These are phyloP conservation scores for Immersiella caudata DNA, from an alignment of 495 filamentous ascomycete genomes.

Conservation along the genomic window DNA sequence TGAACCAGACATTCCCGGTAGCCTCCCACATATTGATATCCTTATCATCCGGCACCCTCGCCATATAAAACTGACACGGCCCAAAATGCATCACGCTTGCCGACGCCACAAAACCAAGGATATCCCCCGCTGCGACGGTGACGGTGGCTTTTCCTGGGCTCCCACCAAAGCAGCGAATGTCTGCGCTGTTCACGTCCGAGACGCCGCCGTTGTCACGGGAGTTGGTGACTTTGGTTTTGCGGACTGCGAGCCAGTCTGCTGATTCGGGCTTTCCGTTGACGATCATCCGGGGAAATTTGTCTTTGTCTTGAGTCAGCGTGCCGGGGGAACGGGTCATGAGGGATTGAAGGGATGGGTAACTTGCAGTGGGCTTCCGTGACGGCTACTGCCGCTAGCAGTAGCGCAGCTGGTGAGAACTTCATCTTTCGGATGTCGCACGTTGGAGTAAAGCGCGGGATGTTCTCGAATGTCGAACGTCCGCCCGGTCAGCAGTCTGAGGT, in stretches of 20 bases:
- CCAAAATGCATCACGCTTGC: conserved; percentile 46
- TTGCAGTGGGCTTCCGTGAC: background rate
- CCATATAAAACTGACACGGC: conserved; percentile 53
- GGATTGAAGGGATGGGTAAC: background rate
- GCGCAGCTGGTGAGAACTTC: too few species aligned
- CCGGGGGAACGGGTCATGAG: background rate
- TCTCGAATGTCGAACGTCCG: too few species aligned
- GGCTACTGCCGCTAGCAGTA: background rate
- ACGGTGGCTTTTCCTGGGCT: conserved; percentile 33
- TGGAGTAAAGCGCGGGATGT: too few species aligned
- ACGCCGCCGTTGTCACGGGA: conserved; percentile 48
- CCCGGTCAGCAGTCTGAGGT: too few species aligned
- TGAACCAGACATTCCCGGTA: conserved; percentile 52
- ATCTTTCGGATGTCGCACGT: too few species aligned
- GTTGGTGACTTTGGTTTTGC: conserved; percentile 46
- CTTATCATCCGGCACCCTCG: conserved; percentile 43
- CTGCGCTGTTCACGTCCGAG: conserved; percentile 39
- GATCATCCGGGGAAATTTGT: conserved; percentile 42
- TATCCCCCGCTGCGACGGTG: conserved; percentile 40
- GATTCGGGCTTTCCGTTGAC: conserved; percentile 38
- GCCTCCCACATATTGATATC: conserved; percentile 49
- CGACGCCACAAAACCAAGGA: conserved; percentile 46
- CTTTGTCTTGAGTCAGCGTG: too few species aligned
- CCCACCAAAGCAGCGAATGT: conserved; percentile 49
- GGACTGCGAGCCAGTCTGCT: conserved; percentile 46